phyloP scores from a whole-genome alignment of 1,284 basidiomycete species.

The Marasmius oreades region DNA sequence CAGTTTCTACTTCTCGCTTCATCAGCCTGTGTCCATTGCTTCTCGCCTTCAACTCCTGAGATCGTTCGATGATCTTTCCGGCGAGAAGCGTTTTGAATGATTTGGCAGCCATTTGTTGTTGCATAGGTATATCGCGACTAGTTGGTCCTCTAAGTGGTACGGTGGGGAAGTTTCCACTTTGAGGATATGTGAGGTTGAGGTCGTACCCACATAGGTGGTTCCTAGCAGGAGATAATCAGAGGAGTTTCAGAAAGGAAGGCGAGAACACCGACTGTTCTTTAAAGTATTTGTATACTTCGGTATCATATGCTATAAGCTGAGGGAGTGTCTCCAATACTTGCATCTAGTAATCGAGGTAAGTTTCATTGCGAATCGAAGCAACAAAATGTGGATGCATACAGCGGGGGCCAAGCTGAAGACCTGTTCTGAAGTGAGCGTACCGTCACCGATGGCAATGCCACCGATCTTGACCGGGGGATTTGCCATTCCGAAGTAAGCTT shows the following conservation, averaged over 20 bases:
- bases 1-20: slow-evolving; percentile 24
- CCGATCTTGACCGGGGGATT: slow-evolving; percentile 67
- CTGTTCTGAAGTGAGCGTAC: slow-evolving; percentile 45
- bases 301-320: slow-evolving; percentile 68
- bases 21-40: not conserved
- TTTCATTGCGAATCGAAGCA: not conserved
- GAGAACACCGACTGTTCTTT: slow-evolving; percentile 51
- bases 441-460: slow-evolving; percentile 70
- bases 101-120: not conserved
- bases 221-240: slow-evolving; percentile 29
- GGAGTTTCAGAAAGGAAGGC: not conserved
- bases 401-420: slow-evolving; percentile 51
- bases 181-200: slow-evolving; percentile 68
- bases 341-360: slow-evolving; percentile 30
- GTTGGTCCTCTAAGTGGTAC: slow-evolving; percentile 34
- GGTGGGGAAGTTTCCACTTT: slow-evolving; percentile 51
- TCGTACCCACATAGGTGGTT: slow-evolving; percentile 61
- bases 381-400: slow-evolving; percentile 31
- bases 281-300: slow-evolving; percentile 63
- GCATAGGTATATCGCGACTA: slow-evolving; percentile 26
- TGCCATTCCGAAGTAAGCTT: slow-evolving; percentile 57
- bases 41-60: not conserved
- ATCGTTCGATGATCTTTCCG: not conserved
- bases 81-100: not conserved
- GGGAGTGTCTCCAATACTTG: slow-evolving; percentile 65